Base-by-base conservation (phyloP, 2,329 filamentous ascomycete species). In the Ophiocordyceps unilateralis region DNA sequence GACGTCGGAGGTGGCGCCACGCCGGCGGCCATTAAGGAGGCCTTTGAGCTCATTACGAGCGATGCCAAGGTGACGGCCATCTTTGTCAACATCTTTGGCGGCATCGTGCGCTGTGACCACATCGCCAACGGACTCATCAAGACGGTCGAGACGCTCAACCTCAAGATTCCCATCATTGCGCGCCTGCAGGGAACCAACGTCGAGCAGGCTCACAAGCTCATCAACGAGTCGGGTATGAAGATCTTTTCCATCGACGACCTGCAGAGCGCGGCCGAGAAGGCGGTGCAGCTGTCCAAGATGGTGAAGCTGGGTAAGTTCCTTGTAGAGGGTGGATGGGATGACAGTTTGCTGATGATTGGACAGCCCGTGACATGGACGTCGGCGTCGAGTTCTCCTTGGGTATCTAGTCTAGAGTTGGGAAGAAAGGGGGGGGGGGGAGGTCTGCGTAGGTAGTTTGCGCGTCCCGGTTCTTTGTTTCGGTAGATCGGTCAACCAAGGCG, bases 1-100 rank as follows among this genome's bases (percentile, higher is more conserved):
- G 91, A 98, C 63, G 91, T 98, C 54, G 91, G 91, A 59, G 91
- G 91, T 63, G 91, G 91, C 72, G 91, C 91, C 53, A 98, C 91
- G 47, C 88, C 91, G 28, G 82, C 88, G 52, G 91, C 91, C 56
- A 98, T 98, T 69, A 85, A 87, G 72, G 83, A 91, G 67, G 91
- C 91, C 52, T 98, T 98, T 61, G 88, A 94, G 65, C 83, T 98
- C 58, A 98, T 98, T 71, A 98, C 91, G 55, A 91, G 82, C 67
- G 91, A 98, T 66, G 79, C 87, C 60, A 96, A 96, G 76, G 91
- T 98, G 52, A 89, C 88, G 42, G 91, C 91, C 58, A 91, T 98
- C 70, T 98, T 98, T 56, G 91, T 98, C 72, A 98, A 98, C 78
- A 98, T 98, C 66, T 98, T 98, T 61, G 91, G 91, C 62, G 91